A percentile compares a stretch with the other conserved stretches of the same genome.
Evolutionary conservation across 2,329 filamentous ascomycete genomes (phyloP).

Genomic region (Fusarium compactum): DNA sequence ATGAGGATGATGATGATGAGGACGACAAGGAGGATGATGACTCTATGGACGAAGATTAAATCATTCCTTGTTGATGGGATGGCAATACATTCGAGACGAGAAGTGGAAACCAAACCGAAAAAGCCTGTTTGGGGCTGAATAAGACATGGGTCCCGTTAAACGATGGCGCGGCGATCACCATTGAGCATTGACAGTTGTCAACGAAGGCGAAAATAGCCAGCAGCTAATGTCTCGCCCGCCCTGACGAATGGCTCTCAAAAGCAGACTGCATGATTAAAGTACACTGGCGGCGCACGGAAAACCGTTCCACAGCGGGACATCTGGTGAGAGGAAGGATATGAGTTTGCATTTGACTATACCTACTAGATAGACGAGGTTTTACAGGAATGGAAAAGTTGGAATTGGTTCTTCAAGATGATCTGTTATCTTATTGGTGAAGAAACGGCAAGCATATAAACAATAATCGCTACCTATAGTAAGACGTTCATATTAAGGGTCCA

Average conservation of each 20-base stretch:
- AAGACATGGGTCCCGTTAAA: constrained; percentile 30
- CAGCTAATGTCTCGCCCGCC: constrained; percentile 24
- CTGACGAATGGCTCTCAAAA: constrained; percentile 2
- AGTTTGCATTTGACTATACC: constrained; percentile 6
- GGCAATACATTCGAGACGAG: constrained; percentile 16
- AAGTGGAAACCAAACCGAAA: constrained; percentile 5
- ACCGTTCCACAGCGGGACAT: constrained; percentile 35
- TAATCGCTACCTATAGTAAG: neutral
- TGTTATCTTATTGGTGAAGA: constrained; percentile 28
- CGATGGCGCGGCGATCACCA: constrained; percentile 15
- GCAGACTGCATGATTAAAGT: constrained; percentile 31
- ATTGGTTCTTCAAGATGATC: constrained; percentile 30
- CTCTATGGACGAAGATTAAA: constrained; percentile 69
- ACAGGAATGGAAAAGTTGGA: constrained; percentile 38
- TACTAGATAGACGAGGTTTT: constrained; percentile 34
- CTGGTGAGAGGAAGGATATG: constrained; percentile 6
- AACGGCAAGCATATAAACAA: constrained; percentile 11
- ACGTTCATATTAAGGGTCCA: constrained; percentile 11
- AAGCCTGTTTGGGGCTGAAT: constrained; percentile 14
- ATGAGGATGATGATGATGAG: constrained; percentile 67
- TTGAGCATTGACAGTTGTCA: constrained; percentile 22
- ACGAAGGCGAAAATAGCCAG: constrained; percentile 18
- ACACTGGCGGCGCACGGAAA: constrained; percentile 36
- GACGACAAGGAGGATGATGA: constrained; percentile 62
- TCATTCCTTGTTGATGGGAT: constrained; percentile 12